phyloP scores from a whole-genome alignment of 2,329 filamentous ascomycete species.

The Leptographium lundbergii region DNA sequence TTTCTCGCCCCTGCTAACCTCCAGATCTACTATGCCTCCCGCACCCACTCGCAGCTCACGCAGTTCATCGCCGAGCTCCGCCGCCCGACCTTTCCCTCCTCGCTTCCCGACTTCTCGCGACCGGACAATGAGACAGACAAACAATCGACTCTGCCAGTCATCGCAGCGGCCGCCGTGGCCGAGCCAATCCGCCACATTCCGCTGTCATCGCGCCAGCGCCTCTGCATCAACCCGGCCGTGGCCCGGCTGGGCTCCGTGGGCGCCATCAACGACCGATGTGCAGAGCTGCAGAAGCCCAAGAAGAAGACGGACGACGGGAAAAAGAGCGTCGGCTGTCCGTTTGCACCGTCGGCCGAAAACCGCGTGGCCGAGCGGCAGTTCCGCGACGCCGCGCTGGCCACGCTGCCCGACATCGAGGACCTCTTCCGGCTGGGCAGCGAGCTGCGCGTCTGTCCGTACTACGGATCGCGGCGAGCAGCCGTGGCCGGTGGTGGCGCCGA shows the following conservation, averaged over 20 bases:
- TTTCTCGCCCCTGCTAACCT: not conserved
- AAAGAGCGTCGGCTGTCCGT: constrained; percentile 43
- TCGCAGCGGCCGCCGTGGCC: constrained; percentile 10
- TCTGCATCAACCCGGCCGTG: constrained; percentile 83
- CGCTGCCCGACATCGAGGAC: constrained; percentile 87
- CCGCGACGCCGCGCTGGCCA: constrained; percentile 71
- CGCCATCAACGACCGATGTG: constrained; percentile 85
- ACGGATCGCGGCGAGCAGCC: constrained; percentile 77
- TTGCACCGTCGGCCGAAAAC: constrained; percentile 66
- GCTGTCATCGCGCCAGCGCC: constrained; percentile 72
- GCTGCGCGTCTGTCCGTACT: constrained; percentile 83
- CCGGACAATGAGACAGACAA: not conserved
- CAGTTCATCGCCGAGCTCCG: constrained; percentile 79
- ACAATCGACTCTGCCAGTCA: not conserved
- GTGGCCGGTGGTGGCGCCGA: constrained; percentile 72
- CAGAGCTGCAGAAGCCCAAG: constrained; percentile 73
- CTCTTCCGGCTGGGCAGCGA: constrained; percentile 65
- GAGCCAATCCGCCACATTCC: constrained; percentile 70
- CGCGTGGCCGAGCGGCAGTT: constrained; percentile 64
- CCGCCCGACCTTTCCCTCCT: constrained; percentile 64
- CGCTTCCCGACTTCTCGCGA: constrained; percentile 36
- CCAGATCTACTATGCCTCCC: constrained; percentile 74
- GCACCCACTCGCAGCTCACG: constrained; percentile 82
- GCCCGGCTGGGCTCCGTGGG: constrained; percentile 55
- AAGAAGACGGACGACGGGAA: constrained; percentile 45